phyloP scores from a whole-genome alignment of 1,139 yeast genomes.

The Eremothecium sinecaudum region DNA sequence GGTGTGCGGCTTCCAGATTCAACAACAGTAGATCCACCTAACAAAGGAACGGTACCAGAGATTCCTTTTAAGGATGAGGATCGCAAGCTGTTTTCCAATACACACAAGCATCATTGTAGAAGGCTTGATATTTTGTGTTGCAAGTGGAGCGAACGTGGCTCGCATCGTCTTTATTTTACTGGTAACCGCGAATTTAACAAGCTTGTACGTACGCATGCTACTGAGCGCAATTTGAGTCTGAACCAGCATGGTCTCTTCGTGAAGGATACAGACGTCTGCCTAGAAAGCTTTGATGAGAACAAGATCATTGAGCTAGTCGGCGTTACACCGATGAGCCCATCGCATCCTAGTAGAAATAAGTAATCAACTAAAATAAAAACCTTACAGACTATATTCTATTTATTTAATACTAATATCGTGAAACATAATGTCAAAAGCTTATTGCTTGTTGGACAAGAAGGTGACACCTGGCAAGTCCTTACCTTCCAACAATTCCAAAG shows the following conservation, averaged over 20 bases:
- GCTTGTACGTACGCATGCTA: constrained; percentile 40
- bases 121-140: constrained; percentile 48
- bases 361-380: constrained; percentile 12
- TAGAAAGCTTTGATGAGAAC: constrained; percentile 42
- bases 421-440: too few species aligned
- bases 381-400: background rate
- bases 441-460: constrained; percentile 67
- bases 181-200: constrained; percentile 53
- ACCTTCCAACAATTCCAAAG: constrained; percentile 95
- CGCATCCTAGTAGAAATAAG: constrained; percentile 15
- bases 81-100: constrained; percentile 17
- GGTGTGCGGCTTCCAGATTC: constrained; percentile 25
- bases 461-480: constrained; percentile 94
- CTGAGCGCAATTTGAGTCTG: constrained; percentile 36
- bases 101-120: constrained; percentile 34
- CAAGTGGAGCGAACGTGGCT: constrained; percentile 44
- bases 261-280: constrained; percentile 22
- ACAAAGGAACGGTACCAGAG: constrained; percentile 10
- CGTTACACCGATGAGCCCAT: constrained; percentile 39
- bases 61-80: constrained; percentile 12
- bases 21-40: constrained; percentile 15
- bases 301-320: constrained; percentile 42
- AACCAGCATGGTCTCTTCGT: constrained; percentile 43
- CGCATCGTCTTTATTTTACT: constrained; percentile 47
- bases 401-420: background rate